Conservation (phyloP, 2,329 filamentous ascomycete species). For the Ophiostoma tasmaniense region DNA sequence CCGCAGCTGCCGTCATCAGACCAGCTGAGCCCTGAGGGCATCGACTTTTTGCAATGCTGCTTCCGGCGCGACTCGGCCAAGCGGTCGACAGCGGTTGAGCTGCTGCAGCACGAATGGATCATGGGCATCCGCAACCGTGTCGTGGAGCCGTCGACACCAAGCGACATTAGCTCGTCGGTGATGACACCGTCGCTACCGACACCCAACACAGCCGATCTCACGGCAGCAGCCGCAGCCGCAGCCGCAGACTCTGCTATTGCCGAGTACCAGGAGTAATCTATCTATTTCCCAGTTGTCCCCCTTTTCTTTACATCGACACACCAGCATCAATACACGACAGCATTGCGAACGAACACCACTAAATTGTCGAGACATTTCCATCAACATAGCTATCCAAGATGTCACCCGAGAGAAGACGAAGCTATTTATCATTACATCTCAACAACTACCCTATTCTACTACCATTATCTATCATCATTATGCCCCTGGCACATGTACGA, state of each 20-base stretch:
- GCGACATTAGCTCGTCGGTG: constrained; percentile 40
- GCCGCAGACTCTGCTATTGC: background rate
- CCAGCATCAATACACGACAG: background rate
- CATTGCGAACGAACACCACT: background rate
- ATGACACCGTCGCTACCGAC: constrained; percentile 8
- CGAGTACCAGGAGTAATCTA: background rate
- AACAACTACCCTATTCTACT: background rate
- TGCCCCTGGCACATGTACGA: background rate
- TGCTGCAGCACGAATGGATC: constrained; percentile 91
- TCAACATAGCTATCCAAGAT: no score
- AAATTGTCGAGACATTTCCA: background rate
- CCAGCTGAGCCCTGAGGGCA: constrained; percentile 73
- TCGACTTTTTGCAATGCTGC: constrained; percentile 82
- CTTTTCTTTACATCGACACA: background rate
- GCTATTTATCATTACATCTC: background rate
- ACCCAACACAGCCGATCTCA: constrained; percentile 16
- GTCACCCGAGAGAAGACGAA: background rate
- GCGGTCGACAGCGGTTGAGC: constrained; percentile 73
- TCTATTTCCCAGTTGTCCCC: no score
- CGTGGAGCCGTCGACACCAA: constrained; percentile 55
- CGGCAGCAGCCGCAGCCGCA: constrained; percentile 15
- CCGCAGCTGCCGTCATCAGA: constrained; percentile 74
- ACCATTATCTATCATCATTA: background rate
- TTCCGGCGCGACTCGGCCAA: constrained; percentile 76
- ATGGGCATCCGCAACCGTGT: constrained; percentile 57